These are phyloP conservation scores for Clohesyomyces aquaticus DNA, from an alignment of 495 filamentous ascomycete species.

Conservation along the genomic window DNA sequence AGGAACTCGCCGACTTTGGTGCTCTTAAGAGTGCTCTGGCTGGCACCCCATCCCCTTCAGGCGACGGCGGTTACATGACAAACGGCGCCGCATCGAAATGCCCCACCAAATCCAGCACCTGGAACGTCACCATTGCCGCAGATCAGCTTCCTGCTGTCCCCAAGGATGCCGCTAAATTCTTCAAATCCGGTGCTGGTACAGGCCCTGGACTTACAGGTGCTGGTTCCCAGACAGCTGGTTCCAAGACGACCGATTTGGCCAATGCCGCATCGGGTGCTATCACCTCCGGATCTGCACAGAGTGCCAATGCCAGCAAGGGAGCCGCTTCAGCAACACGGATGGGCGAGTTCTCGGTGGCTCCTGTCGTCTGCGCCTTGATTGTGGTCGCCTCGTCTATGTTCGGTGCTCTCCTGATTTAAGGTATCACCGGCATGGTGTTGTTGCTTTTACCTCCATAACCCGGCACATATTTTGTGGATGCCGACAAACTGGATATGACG, in stretches of 20 bases:
- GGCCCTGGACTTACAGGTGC: constrained; percentile 71
- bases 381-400: constrained; percentile 59
- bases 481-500: constrained; percentile 25
- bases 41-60: constrained; percentile 66
- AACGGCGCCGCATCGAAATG: constrained; percentile 68
- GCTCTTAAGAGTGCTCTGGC: constrained; percentile 68
- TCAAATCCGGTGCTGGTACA: constrained; percentile 72
- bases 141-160: constrained; percentile 78
- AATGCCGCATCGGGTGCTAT: constrained; percentile 62
- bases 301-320: constrained; percentile 11
- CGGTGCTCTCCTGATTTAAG: constrained; percentile 65
- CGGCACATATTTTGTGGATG: constrained; percentile 7
- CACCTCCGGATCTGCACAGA: constrained; percentile 14
- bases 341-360: constrained; percentile 34
- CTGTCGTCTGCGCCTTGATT: constrained; percentile 41
- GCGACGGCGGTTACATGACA: constrained; percentile 76
- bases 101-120: constrained; percentile 68
- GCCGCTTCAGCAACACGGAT: constrained; percentile 49
- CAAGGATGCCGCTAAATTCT: constrained; percentile 64
- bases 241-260: constrained; percentile 63
- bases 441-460: background rate
- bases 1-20: constrained; percentile 65
- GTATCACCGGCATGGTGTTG: background rate
- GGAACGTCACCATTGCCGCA: constrained; percentile 66
- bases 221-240: constrained; percentile 73